Evolutionary conservation across 73 alveolate genomes (phyloP).

Genomic region (Stentor roeselii): DNA sequence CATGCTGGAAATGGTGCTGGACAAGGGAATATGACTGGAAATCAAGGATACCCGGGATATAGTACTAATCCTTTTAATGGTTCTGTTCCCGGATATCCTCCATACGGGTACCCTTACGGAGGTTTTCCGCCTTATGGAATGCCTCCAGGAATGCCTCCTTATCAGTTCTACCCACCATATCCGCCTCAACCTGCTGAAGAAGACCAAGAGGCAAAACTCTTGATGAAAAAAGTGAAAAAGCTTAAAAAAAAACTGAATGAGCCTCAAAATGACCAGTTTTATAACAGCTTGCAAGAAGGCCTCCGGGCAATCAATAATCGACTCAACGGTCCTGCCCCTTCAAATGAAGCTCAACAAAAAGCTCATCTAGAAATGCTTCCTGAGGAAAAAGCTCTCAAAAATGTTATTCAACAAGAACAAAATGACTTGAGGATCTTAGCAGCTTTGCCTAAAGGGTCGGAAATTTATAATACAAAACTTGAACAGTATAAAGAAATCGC

Average conservation of each 20-base stretch:
- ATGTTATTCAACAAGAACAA: conserved; percentile 67
- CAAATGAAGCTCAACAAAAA: conserved; percentile 26
- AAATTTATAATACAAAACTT: conserved; percentile 76
- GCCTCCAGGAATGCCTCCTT: background rate
- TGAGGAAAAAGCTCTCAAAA: conserved; percentile 82
- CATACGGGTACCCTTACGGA: conserved; percentile 1
- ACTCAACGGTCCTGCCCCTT: background rate
- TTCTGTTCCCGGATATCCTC: background rate
- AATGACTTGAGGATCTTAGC: conserved; percentile 72
- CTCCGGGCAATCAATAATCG: background rate
- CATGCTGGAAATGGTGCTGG: no score
- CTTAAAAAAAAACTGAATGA: conserved; percentile 24
- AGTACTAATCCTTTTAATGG: background rate
- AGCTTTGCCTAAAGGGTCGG: conserved; percentile 75
- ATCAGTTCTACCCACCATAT: background rate
- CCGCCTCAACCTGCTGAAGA: conserved; percentile 23
- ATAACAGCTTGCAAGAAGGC: background rate
- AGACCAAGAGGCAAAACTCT: conserved; percentile 42
- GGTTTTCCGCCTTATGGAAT: background rate
- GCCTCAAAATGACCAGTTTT: background rate
- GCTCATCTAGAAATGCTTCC: conserved; percentile 46
- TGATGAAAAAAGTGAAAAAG: conserved; percentile 37
- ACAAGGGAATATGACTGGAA: no score
- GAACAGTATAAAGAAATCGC: conserved; percentile 78
- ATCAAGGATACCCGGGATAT: conserved; percentile 13